Evolutionary conservation across 2,329 filamentous ascomycete species (phyloP).

Genomic region (Xylaria multiplex): DNA sequence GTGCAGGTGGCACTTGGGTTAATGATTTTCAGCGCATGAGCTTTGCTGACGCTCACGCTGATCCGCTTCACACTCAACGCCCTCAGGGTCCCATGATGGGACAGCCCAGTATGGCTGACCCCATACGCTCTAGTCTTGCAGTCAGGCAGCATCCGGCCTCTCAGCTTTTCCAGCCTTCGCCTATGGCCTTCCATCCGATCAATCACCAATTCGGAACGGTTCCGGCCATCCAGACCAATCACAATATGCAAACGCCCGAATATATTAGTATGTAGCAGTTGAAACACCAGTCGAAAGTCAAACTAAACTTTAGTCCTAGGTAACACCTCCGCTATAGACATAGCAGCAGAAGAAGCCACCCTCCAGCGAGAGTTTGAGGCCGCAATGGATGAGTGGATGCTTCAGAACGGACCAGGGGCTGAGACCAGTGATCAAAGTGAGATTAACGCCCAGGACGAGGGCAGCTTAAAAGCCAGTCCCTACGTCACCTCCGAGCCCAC

Average conservation of each 20-base stretch:
- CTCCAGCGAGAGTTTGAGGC: constrained; percentile 35
- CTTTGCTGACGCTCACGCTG: constrained; percentile 40
- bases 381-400: constrained; percentile 42
- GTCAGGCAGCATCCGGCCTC: neutral
- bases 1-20: constrained; percentile 48
- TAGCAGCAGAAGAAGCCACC: constrained; percentile 28
- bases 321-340: neutral
- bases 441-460: constrained; percentile 31
- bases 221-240: neutral
- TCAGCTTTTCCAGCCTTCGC: constrained; percentile 10
- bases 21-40: constrained; percentile 59
- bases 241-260: neutral
- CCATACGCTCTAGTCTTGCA: neutral
- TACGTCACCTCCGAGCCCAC: constrained; percentile 10
- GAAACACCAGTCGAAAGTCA: neutral
- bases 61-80: constrained; percentile 1
- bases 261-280: constrained; percentile 19
- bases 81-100: constrained; percentile 1
- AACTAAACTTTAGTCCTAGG: constrained; percentile 21
- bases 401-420: constrained; percentile 33
- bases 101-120: constrained; percentile 1
- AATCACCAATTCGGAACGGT: neutral
- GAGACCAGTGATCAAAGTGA: constrained; percentile 7
- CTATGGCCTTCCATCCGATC: constrained; percentile 62
- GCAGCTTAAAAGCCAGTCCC: neutral